These are phyloP conservation scores for Crucihimalaya himalaica DNA, from an alignment of 345 rosid genomes.

Conservation along the genomic window DNA sequence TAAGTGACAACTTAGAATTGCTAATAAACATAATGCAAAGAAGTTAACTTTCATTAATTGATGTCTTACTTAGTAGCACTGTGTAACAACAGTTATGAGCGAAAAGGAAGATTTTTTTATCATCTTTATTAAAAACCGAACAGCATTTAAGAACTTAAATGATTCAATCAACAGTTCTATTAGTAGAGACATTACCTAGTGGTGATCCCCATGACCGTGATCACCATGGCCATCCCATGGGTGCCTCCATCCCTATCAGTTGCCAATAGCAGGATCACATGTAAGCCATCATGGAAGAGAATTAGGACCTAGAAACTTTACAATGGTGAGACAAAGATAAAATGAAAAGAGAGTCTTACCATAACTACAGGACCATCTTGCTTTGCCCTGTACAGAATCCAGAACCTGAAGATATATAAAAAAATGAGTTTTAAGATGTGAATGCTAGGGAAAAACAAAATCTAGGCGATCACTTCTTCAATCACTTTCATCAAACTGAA, in stretches of 20 bases:
- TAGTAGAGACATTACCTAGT: constrained; percentile 52
- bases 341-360: constrained; percentile 47
- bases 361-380: constrained; percentile 92
- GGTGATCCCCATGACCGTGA: constrained; percentile 69
- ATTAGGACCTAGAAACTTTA: background rate
- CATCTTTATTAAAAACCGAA: background rate
- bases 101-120: background rate
- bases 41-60: background rate
- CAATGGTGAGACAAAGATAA: background rate
- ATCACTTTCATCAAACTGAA: background rate
- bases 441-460: background rate
- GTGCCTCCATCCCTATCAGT: constrained; percentile 86
- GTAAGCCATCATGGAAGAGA: constrained; percentile 4
- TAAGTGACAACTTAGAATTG: background rate
- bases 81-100: background rate
- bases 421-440: background rate
- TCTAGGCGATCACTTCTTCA: background rate
- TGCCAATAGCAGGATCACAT: constrained; percentile 15
- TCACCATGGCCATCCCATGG: constrained; percentile 99
- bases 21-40: background rate
- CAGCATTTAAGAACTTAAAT: background rate
- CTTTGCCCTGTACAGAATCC: constrained; percentile 94
- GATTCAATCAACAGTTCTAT: background rate
- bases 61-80: background rate
- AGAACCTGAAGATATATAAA: constrained; percentile 66